Conservation (phyloP, 306 rosid species). For the Astragalus membranaceus region DNA sequence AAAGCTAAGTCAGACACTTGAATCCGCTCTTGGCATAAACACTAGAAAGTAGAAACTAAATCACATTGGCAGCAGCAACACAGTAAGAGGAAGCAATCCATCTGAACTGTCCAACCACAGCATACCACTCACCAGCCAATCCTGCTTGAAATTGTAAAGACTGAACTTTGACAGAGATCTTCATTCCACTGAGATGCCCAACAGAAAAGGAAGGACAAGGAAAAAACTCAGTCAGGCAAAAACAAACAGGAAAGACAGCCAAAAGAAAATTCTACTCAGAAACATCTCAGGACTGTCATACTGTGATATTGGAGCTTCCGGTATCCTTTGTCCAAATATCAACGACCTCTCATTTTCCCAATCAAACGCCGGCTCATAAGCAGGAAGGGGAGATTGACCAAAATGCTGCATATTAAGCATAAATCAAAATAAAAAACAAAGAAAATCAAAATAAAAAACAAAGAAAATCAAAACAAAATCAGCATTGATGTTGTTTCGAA, state of each 20-base stretch:
- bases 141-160: conserved; percentile 86
- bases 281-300: conserved; percentile 34
- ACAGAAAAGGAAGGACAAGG: conserved; percentile 21
- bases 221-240: conserved; percentile 12
- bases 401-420: conserved; percentile 52
- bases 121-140: conserved; percentile 61
- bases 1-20: conserved; percentile 37
- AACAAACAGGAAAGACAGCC: conserved; percentile 8
- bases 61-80: neutral
- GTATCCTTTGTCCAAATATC: conserved; percentile 95
- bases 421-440: neutral
- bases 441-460: neutral
- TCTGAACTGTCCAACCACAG: conserved; percentile 14
- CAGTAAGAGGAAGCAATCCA: conserved; percentile 10
- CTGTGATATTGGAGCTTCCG: conserved; percentile 87
- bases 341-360: conserved; percentile 97
- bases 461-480: neutral
- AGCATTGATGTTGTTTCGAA: neutral
- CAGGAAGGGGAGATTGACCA: conserved; percentile 89
- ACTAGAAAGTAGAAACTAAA: neutral
- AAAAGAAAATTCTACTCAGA: neutral
- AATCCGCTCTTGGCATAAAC: conserved; percentile 23
- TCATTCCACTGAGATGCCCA: conserved; percentile 70
- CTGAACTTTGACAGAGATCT: conserved; percentile 87
- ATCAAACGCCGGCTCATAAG: conserved; percentile 96